Percentiles rank a stretch among this genome's conserved stretches.
Conservation (phyloP, 139 green algal species). For the Tetradesmus obliquus region DNA sequence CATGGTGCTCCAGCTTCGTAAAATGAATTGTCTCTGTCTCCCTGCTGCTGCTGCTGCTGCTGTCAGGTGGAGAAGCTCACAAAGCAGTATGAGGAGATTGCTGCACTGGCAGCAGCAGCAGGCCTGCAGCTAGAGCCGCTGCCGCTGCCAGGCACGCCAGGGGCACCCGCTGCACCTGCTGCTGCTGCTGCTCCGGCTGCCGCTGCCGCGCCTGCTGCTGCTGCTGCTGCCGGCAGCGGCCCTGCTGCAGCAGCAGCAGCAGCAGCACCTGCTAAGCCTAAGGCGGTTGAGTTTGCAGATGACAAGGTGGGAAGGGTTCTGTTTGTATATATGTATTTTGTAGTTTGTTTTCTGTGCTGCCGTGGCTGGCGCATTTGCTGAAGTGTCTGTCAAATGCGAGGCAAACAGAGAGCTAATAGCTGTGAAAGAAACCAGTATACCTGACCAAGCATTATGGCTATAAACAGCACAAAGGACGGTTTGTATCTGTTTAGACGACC, state of each 20-base stretch:
- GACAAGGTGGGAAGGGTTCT: neutral
- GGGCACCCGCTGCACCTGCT: neutral
- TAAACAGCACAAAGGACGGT: too few relatives aligned
- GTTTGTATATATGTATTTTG: neutral
- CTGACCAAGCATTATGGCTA: too few relatives aligned
- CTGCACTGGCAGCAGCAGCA: conserved; percentile 27
- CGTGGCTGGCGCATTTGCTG: too few relatives aligned
- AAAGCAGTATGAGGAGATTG: conserved; percentile 45
- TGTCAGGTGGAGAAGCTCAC: conserved; percentile 26
- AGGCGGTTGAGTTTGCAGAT: conserved; percentile 15
- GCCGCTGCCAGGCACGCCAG: neutral
- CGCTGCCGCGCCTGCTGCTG: neutral
- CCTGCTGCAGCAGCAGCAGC: conserved; percentile 10
- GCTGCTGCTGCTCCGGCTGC: neutral
- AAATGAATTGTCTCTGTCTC: too few relatives aligned
- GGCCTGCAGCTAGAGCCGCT: conserved; percentile 44
- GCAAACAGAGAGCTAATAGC: too few relatives aligned
- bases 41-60: neutral
- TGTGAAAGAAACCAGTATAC: too few relatives aligned
- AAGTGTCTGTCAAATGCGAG: too few relatives aligned
- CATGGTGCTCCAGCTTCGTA: too few relatives aligned
- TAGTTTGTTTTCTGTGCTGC: too few relatives aligned
- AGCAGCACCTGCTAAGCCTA: neutral
- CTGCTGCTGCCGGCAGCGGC: neutral
- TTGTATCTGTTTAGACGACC: too few relatives aligned